Evolutionary conservation across 1,139 yeast genomes (phyloP), one percentile per base, ranked within the genome.

Genomic region (Yamadazyma aaseri): DNA sequence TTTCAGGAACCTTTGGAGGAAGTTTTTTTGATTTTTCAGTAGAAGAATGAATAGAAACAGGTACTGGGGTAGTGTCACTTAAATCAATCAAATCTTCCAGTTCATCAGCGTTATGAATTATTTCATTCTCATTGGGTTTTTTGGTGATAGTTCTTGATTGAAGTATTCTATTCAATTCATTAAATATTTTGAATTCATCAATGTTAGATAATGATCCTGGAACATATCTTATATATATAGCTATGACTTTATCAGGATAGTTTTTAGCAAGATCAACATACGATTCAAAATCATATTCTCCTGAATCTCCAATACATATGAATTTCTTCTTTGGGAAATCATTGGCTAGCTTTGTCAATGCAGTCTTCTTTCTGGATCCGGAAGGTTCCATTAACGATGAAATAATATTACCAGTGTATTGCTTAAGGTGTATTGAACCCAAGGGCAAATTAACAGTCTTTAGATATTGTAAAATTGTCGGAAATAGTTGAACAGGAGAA

Each of bases 221-320:
- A 12, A 94, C 89, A 34, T 84, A 84, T 34, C 98, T 67, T 28
- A 94, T 85, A 55, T 80, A 89, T 5, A 94, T 86, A 1, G 85
- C 94, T 20, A 73, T 46, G 1, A 92, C 68, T 44, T 77, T 82
- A 5, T 66, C 61, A 0, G 96, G 95, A 48, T 65, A 78, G 20
- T 56, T 47, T 24, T 63, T 58, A 0, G 95, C 87, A 24, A 87
- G 61, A 25, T 83, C 84, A 5, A 79, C 73, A 53, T 92, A 94
- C 0, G 97, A 95, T 52, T 94, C 98, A 30, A 92, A 65, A 60
- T 94, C 99, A 43, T 82, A 81, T 54, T 94, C 98, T 2, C 98
- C 97, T 2, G 97, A 83, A 56, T 94, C 99, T 14, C 99, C 99
- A 17, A 92, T 73, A 36, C 95, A 67, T 14, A 92, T 70, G 53